These are phyloP conservation scores for Asterophora lycoperdoides DNA, from an alignment of 768 basidiomycete species.

Conservation along the genomic window DNA sequence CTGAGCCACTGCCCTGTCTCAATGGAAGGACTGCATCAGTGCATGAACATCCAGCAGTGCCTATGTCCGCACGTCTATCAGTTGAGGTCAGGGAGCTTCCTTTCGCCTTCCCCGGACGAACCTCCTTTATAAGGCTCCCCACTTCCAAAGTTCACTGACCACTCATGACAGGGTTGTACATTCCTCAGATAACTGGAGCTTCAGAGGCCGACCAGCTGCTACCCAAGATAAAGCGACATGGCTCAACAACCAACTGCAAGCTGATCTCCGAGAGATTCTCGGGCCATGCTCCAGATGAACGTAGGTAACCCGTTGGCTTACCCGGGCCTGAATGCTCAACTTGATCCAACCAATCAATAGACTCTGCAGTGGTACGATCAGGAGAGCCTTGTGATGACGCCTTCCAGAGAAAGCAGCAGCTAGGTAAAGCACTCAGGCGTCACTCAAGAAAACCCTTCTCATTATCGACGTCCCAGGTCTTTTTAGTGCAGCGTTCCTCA, in stretches of 20 bases:
- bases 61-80: background rate
- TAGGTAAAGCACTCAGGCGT: constrained; percentile 5
- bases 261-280: too few species aligned
- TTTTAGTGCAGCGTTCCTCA: constrained; percentile 53
- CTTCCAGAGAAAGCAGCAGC: constrained; percentile 9
- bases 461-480: constrained; percentile 28
- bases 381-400: background rate
- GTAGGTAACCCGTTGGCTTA: too few species aligned
- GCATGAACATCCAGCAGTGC: background rate
- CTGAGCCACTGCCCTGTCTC: background rate
- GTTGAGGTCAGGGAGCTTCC: background rate
- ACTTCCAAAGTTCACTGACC: background rate
- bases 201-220: constrained; percentile 8
- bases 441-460: background rate
- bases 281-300: too few species aligned
- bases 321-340: too few species aligned
- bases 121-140: background rate
- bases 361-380: too few species aligned
- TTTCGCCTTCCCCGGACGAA: background rate
- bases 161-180: background rate
- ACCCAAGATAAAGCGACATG: background rate
- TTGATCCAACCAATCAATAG: too few species aligned
- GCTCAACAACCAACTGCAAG: too few species aligned
- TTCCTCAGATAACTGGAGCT: background rate
- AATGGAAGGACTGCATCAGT: background rate